Evolutionary conservation across 352 stramenopile species (phyloP), one percentile per base, ranked within the genome.

Genomic region (Phytophthora macrochlamydospora): DNA sequence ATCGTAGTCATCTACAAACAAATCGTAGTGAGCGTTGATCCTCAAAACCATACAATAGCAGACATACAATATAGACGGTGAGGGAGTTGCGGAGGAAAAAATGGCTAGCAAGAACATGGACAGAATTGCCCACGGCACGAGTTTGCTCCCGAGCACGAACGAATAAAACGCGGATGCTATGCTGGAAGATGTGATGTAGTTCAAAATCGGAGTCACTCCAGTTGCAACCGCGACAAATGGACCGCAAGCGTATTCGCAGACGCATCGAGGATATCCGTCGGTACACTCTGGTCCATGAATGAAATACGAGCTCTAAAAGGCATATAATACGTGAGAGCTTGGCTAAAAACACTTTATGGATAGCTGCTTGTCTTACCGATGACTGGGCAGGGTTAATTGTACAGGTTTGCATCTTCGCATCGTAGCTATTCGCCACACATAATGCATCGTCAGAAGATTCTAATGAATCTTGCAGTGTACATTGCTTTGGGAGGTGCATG

Each of bases 181-280:
- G 13, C 67, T 56, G 0, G 75, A 71, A 2, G 71, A 76, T 4
- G 67, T 42, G 35, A 83, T 58, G 51, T 62, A 59, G 13, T 55
- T 53, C 38, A 81, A 30, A 0, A 94, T 46, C 13, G 77, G 69
- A 2, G 66, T 61, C 43, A 89, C 92, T 1, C 81, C 85, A 29
- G 74, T 81, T 0, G 55, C 31, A 7, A 73, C 67, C 29, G 55
- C 54, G 5, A 75, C 53, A 37, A 94, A 94, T 14, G 84, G 83
- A 0, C 84, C 86, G 45, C 86, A 94, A 0, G 81, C 79, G 7
- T 81, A 67, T n/a, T 72, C 56, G 46, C 80, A 91, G 9, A 94
- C 61, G 14, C 83, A 94, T 11, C 78, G 68, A 30, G 83, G 82
- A 24, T 90, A 92, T n/a, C 79, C 77, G 2, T 50, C 45, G 1